A percentile compares a stretch with the other conserved stretches of the same genome.
Evolutionary conservation across 352 stramenopile species (phyloP).

Genomic region (Phytophthora pseudosyringae): DNA sequence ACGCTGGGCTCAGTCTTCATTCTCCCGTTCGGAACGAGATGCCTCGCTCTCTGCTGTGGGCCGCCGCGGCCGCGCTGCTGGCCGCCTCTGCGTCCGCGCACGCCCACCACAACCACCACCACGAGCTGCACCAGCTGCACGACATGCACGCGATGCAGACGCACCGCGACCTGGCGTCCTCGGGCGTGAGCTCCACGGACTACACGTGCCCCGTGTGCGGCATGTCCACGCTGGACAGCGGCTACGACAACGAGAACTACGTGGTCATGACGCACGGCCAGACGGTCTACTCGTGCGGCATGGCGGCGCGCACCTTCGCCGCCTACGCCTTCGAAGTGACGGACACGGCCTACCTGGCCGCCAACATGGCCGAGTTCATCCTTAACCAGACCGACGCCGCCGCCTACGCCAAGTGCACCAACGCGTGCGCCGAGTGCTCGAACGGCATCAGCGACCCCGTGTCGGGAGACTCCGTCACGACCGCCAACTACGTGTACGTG

Average conservation of each 20-base stretch:
- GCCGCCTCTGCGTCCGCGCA: slow-evolving; percentile 28
- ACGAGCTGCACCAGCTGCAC: slow-evolving; percentile 47
- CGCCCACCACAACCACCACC: slow-evolving; percentile 34
- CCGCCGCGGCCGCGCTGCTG: slow-evolving; percentile 16
- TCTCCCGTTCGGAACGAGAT: slow-evolving; percentile 20
- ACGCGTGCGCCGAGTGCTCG: slow-evolving; percentile 53
- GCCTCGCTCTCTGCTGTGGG: slow-evolving; percentile 12
- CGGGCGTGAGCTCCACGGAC: slow-evolving; percentile 44
- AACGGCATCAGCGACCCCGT: slow-evolving; percentile 66
- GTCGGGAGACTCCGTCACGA: slow-evolving; percentile 57
- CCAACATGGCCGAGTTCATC: slow-evolving; percentile 72
- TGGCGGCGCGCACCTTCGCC: slow-evolving; percentile 56
- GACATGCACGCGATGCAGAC: slow-evolving; percentile 35
- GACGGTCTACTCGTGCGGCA: slow-evolving; percentile 79
- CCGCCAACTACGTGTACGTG: slow-evolving; percentile 71
- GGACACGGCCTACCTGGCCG: slow-evolving; percentile 73
- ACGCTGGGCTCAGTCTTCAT: slow-evolving; percentile 23
- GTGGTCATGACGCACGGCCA: slow-evolving; percentile 65
- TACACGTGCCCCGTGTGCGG: slow-evolving; percentile 78
- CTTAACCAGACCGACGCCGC: slow-evolving; percentile 47
- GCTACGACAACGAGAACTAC: slow-evolving; percentile 74
- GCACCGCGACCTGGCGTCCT: slow-evolving; percentile 37
- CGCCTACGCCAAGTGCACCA: slow-evolving; percentile 44
- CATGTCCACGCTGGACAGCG: slow-evolving; percentile 61
- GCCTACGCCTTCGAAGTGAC: slow-evolving; percentile 65